Evolutionary conservation across 208 protist species (phyloP), one percentile per base, ranked within the genome.

Genomic region (Leishmania braziliensis): DNA sequence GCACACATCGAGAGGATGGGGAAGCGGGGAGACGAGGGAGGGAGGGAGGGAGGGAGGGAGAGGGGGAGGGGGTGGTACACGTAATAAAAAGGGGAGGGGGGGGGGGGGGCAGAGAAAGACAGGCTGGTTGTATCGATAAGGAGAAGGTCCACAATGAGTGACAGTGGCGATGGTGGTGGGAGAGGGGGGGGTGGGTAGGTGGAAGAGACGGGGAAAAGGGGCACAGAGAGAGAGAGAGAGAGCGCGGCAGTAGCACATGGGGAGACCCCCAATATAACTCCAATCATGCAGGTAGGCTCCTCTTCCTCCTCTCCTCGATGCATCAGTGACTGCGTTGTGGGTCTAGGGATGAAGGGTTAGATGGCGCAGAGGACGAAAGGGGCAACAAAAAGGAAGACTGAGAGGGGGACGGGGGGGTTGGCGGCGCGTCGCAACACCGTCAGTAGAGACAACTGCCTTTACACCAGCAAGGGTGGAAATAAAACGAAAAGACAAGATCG

Each of bases 1-100:
- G 18, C 20, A 36, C 26, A 69, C 36, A 39, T 39, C 36, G 36
- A 39, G 36, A 39, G 36, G 36, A 39, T 39, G 36, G 36, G 36
- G 46, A 58, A 48, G 20, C 5, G 56, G 60, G 75, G 23, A 14
- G 63, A 51, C 16, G 18, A 75, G 46, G 73, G 54, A 50, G 54
- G 36, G 48, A 73, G 43, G 58, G 74, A 71, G 48, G 33, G 18
- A 75, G 46, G 73, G 54, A 50, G 54, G 36, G 48, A 73, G 43
- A 58, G 74, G 33, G 33, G 4, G 36, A 0, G 18, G 18, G n/a
- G n/a, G n/a, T n/a, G n/a, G 18, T 20, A 56, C 9, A 56, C 14
- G 18, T 56, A 1, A 63, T 0, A 63, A n/a, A 63, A 63, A 63
- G 58, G 18, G 56, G 56, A 2, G 56, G 56, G 56, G 58, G 18